Conservation (phyloP, 495 filamentous ascomycete genomes). For the Hypoxylon crocopeplum region DNA sequence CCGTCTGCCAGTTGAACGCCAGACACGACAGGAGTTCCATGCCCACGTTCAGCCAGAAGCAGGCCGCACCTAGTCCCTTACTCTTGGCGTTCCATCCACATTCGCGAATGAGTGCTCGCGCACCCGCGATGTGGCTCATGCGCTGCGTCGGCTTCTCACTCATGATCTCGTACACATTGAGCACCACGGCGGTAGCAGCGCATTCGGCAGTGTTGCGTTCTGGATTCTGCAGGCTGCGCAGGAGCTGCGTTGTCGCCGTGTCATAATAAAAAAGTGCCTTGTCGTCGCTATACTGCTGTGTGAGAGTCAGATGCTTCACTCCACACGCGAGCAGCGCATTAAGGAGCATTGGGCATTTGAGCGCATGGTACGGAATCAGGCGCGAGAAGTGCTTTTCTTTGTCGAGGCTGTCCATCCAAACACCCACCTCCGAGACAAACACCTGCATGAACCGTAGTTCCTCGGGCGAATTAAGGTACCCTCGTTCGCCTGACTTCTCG, state of each 20-base stretch:
- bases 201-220: constrained; percentile 84
- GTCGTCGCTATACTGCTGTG: constrained; percentile 76
- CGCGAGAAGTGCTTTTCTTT: constrained; percentile 87
- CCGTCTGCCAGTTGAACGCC: constrained; percentile 83
- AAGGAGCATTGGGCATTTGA: constrained; percentile 87
- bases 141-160: constrained; percentile 73
- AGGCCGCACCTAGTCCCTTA: constrained; percentile 81
- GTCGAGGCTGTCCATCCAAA: constrained; percentile 96
- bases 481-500: constrained; percentile 53
- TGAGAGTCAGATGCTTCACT: constrained; percentile 76
- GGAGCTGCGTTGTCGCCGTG: constrained; percentile 75
- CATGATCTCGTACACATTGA: constrained; percentile 95
- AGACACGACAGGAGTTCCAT: constrained; percentile 90
- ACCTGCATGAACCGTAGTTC: constrained; percentile 87
- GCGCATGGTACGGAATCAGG: constrained; percentile 78
- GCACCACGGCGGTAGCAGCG: constrained; percentile 84
- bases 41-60: constrained; percentile 93
- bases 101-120: constrained; percentile 87
- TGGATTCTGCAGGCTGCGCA: constrained; percentile 77
- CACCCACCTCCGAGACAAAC: constrained; percentile 87
- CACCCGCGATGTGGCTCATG: constrained; percentile 87
- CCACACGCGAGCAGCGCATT: constrained; percentile 92
- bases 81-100: constrained; percentile 88
- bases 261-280: constrained; percentile 85
- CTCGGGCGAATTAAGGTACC: constrained; percentile 72